Evolutionary conservation across 192 early-diverging fungal genomes (phyloP), one percentile per base, ranked within the genome.

Genomic region (Physocladia obscura): DNA sequence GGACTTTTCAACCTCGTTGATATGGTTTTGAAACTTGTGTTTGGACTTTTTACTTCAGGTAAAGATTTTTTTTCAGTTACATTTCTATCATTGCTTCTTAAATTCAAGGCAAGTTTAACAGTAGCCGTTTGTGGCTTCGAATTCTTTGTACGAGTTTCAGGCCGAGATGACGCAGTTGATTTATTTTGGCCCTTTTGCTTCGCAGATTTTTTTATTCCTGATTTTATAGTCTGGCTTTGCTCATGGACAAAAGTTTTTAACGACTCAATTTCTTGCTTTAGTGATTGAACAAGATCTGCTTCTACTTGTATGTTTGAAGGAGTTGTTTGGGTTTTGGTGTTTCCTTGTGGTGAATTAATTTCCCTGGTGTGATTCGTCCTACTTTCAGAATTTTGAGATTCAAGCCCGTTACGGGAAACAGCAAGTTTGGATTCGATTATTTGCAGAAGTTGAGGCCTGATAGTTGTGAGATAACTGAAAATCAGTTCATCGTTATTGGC

Each of bases 401-500:
- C 35, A 31, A 38, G 17, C 36, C 56, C 56, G 19, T 63, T 30
- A 27, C 65, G 22, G 19, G 65, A 34, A 5, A 49, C 8, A 22
- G 26, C 54, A 49, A 73, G 26, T 30, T 49, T 74, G 3, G 77
- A 54, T 38, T 75, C 32, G 19, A 75, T 57, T 26, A 63, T 63
- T 13, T 77, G 52, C 40, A 77, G 5, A 24, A 71, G 29, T 52
- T 72, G 71, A 30, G 49, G 59, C 49, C 50, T 60, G 8, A 75
- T 31, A 17, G 60, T 27, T 11, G 40, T 24, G 32, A 70, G 35
- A 51, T 71, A 64, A 36, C 78, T 57, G 35, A 74, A 80, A 39
- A 73, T 67, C 55, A 73, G 60, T 71, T 80, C 67, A 63, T 72
- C 70, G 34, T 72, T 62, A 21, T 72, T 51, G 8, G 50, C n/a